Percentiles rank a stretch among this genome's conserved stretches.
These are phyloP conservation scores for Magnolia kwangsiensis DNA, from an alignment of 164 flowering plant species.

Conservation along the genomic window DNA sequence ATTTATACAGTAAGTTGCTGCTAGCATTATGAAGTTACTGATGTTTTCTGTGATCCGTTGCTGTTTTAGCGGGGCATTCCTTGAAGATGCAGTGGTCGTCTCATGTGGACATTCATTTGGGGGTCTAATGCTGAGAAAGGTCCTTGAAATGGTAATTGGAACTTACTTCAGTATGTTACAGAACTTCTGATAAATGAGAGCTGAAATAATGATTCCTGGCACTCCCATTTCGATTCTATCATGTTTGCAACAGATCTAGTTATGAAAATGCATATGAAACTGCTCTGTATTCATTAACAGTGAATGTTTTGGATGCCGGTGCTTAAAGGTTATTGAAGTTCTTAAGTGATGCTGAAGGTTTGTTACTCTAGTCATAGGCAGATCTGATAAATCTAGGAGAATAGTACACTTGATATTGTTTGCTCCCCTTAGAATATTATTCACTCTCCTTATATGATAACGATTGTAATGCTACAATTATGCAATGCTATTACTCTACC, in stretches of 20 bases:
- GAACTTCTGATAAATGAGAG: neutral
- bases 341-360: neutral
- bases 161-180: neutral
- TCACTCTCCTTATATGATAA: too few relatives aligned
- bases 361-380: too few relatives aligned
- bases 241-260: neutral
- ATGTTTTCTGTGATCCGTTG: constrained; percentile 7
- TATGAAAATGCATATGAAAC: neutral
- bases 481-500: too few relatives aligned
- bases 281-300: neutral
- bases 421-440: too few relatives aligned
- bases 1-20: neutral
- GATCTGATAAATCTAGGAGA: too few relatives aligned
- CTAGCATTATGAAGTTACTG: neutral
- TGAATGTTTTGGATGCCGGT: too few relatives aligned
- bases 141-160: constrained; percentile 65
- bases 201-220: constrained; percentile 6
- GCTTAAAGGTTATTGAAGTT: neutral
- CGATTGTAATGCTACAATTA: too few relatives aligned
- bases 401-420: too few relatives aligned
- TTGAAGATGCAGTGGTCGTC: constrained; percentile 89
- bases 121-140: constrained; percentile 79
- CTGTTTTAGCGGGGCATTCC: constrained; percentile 73
- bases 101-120: constrained; percentile 99
- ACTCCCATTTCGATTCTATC: neutral